A percentile compares a stretch with the other conserved stretches of the same genome.
These are phyloP conservation scores for Orbilia javanica DNA, from an alignment of 2,329 filamentous ascomycete species.

Conservation along the genomic window DNA sequence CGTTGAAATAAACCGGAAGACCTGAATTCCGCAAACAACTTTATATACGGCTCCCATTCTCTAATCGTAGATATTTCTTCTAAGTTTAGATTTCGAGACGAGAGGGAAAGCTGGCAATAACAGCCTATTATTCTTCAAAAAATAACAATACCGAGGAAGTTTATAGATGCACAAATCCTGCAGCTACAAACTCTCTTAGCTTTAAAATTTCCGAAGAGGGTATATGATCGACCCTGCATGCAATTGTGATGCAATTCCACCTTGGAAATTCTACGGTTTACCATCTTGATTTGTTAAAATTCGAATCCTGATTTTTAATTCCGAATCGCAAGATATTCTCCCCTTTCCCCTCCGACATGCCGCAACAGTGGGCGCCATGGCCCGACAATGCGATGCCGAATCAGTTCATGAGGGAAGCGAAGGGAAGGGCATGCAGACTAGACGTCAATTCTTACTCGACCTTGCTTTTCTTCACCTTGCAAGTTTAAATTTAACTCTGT, in stretches of 20 bases:
- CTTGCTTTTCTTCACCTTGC: background rate
- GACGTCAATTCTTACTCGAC: slow-evolving; percentile 4
- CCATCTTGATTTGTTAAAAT: slow-evolving; percentile 1
- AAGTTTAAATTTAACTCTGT: slow-evolving; percentile 4
- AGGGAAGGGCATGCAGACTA: slow-evolving; percentile 8
- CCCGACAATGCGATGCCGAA: slow-evolving; percentile 36
- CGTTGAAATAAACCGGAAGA: slow-evolving; percentile 17
- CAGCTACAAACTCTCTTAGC: background rate
- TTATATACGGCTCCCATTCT: background rate
- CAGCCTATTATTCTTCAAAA: slow-evolving; percentile 7
- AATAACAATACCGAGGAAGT: background rate
- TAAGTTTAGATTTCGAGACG: background rate
- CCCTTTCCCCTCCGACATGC: slow-evolving; percentile 12
- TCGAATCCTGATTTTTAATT: slow-evolving; percentile 16
- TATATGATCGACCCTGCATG: slow-evolving; percentile 31
- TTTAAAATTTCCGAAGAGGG: background rate
- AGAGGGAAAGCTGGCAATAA: background rate
- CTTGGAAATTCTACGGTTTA: slow-evolving; percentile 14
- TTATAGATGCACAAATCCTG: background rate
- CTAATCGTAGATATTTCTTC: background rate
- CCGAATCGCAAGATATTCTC: background rate
- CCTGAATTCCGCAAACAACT: slow-evolving; percentile 20
- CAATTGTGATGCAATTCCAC: slow-evolving; percentile 30
- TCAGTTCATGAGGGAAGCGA: background rate
- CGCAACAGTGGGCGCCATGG: slow-evolving; percentile 39